These are phyloP conservation scores for Lentinula lateritia DNA, from an alignment of 768 basidiomycete genomes.

Conservation along the genomic window DNA sequence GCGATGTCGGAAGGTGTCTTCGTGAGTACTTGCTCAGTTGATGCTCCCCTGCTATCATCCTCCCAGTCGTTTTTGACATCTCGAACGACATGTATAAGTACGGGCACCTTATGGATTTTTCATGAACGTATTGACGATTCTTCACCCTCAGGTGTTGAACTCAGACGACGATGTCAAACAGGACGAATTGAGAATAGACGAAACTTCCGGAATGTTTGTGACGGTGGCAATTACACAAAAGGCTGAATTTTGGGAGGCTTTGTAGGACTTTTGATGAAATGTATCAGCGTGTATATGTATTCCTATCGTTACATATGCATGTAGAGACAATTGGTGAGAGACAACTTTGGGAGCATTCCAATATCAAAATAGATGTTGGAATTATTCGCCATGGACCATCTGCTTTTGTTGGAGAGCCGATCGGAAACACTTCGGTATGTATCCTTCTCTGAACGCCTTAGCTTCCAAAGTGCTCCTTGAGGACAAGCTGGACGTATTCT, in stretches of 20 bases:
- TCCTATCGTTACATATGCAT: no score
- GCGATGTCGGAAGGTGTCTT: no score
- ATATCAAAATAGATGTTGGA: no score
- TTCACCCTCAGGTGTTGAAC: no score
- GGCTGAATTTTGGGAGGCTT: not conserved
- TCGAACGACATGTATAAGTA: not conserved
- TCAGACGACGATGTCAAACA: not conserved
- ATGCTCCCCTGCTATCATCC: no score
- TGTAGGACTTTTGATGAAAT: no score
- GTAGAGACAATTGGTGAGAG: no score
- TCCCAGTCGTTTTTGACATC: not conserved
- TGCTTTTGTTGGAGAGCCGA: no score
- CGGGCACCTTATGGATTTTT: not conserved
- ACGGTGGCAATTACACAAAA: not conserved
- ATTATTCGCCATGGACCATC: no score
- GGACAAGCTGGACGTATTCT: conserved; percentile 81
- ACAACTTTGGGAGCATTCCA: no score
- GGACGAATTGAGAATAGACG: not conserved
- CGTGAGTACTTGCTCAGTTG: no score
- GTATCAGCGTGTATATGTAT: no score
- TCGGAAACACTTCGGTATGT: conserved; percentile 87
- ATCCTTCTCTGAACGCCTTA: conserved; percentile 89
- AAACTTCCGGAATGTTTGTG: not conserved
- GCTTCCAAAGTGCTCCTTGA: conserved; percentile 76
- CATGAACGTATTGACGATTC: not conserved